These are phyloP conservation scores for Avicennia marina DNA, from an alignment of 257 asterid species.

Conservation along the genomic window DNA sequence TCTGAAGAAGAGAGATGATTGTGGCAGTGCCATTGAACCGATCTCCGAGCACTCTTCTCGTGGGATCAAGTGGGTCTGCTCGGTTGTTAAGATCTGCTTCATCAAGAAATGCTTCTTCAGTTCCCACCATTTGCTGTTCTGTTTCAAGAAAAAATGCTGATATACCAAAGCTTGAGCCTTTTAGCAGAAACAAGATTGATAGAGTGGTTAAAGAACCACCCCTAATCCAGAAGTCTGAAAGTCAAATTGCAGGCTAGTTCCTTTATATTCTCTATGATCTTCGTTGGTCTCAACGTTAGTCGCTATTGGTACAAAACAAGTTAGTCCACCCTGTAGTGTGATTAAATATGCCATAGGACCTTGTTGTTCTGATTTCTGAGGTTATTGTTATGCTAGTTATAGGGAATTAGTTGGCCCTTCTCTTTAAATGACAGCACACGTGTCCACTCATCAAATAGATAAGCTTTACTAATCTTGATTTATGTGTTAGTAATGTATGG, in stretches of 20 bases:
- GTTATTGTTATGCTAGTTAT: no score
- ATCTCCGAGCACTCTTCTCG: slow-evolving; percentile 24
- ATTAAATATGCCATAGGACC: no score
- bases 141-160: slow-evolving; percentile 37
- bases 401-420: no score
- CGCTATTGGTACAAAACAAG: no score
- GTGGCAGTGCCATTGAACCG: slow-evolving; percentile 35
- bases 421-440: no score
- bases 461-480: no score
- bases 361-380: no score
- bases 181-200: slow-evolving; percentile 75
- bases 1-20: no score
- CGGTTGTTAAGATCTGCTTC: slow-evolving; percentile 22
- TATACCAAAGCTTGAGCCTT: slow-evolving; percentile 88
- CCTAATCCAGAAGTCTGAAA: slow-evolving; percentile 70
- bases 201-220: slow-evolving; percentile 72
- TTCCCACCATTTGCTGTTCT: slow-evolving; percentile 43
- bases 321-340: no score
- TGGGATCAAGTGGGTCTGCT: slow-evolving; percentile 26
- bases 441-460: no score
- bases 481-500: no score
- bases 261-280: neutral
- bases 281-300: no score
- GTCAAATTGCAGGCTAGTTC: slow-evolving; percentile 64
- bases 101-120: slow-evolving; percentile 15